Evolutionary conservation across 345 rosid species (phyloP), one percentile per base, ranked within the genome.

Genomic region (Citrus glauca): DNA sequence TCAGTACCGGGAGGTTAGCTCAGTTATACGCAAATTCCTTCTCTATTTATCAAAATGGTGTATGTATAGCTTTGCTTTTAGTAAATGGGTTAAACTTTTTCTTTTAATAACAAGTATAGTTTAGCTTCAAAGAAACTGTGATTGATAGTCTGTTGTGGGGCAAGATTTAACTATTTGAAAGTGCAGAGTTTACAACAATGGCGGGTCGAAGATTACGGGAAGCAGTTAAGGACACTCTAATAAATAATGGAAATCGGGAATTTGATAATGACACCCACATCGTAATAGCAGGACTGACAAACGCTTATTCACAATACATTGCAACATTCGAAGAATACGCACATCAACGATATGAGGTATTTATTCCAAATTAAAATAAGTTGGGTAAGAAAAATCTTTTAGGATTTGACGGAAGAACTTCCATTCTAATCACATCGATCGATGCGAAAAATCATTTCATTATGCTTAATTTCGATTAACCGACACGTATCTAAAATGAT

Each of bases 111-210:
- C 37, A 35, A 35, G 50, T 0, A 11, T 2, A 40, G 45, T 3
- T 3, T 45, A 45, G 50, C 50, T 45, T 13, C 50, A 45, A 13
- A 45, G 17, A 45, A 45, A 45, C 0, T 45, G 50, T 11, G 16
- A 45, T 45, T 13, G 13, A 16, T 17, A 19, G 1, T 17, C 13
- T 30, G 20, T 57, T 11, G 22, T 13, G 27, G 30, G 35, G 14
- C 63, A 22, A 33, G 32, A 50, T 71, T 35, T 55, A 45, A 66
- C 27, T 63, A 38, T 80, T 22, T 55, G 14, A 13, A 42, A 75
- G 72, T 72, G 79, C 86, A 90, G 92, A 90, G 81, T 84, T 89
- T 77, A 89, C 90, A 7, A 87, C 92, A 62, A 86, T 89, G 94
- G 88, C 91, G 32, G 89, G 92, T 33, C 79, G 92, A 66, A 63